Percentiles rank a stretch among this genome's conserved stretches.
Conservation (phyloP, 306 rosid species). For the Gleditsia sinensis region DNA sequence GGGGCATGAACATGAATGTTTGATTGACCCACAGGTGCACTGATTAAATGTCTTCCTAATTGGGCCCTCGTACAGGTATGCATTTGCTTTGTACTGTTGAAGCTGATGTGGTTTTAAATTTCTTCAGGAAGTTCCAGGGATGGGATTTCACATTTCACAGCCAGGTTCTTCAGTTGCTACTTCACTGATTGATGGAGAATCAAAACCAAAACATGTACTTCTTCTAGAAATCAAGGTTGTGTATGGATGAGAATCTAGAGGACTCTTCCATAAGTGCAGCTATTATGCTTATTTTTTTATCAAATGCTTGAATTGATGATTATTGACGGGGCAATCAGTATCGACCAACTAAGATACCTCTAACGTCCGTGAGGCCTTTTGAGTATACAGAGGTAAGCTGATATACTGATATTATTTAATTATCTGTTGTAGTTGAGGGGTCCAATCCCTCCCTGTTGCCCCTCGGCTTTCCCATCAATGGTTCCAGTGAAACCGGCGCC, state of each 20-base stretch:
- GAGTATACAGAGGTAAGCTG: constrained; percentile 84
- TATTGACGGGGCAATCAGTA: constrained; percentile 82
- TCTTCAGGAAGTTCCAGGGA: constrained; percentile 94
- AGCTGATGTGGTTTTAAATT: constrained; percentile 34
- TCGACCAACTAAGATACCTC: constrained; percentile 96
- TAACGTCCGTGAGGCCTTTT: constrained; percentile 90
- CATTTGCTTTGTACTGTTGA: constrained; percentile 3
- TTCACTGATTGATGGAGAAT: constrained; percentile 97
- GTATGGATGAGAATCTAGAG: constrained; percentile 20
- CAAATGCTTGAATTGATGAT: constrained; percentile 32
- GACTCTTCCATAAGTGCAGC: constrained; percentile 23
- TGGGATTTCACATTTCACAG: constrained; percentile 99
- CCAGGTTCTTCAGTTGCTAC: constrained; percentile 99
- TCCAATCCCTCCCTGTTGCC: too few relatives aligned
- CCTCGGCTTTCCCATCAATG: too few relatives aligned
- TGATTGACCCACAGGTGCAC: constrained; percentile 90
- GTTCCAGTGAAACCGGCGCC: too few relatives aligned
- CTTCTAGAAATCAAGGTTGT: constrained; percentile 94
- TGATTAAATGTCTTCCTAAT: not conserved
- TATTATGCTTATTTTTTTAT: constrained; percentile 6
- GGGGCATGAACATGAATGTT: constrained; percentile 99
- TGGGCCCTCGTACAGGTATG: constrained; percentile 1
- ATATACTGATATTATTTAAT: constrained; percentile 26
- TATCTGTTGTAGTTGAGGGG: not conserved
- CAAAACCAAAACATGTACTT: constrained; percentile 96